Conservation (phyloP, 108 stramenopile species). For the Nannochloropsis oceanica region DNA sequence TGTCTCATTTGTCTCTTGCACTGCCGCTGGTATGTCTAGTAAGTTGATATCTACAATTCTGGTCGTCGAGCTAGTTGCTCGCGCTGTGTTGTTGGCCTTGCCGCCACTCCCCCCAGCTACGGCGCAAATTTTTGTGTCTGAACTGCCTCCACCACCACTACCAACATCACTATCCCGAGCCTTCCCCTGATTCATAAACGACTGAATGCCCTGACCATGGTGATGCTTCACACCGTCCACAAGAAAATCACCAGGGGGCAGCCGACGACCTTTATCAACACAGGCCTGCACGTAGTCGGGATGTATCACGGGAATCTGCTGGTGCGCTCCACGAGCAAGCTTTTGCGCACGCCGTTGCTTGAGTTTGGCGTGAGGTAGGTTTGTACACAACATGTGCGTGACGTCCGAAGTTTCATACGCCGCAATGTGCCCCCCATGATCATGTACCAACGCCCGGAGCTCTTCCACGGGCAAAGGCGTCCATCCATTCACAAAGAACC, state of each 20-base stretch:
- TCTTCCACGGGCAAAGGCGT: slow-evolving; percentile 1
- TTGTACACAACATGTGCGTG: slow-evolving; percentile 24
- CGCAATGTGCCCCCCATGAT: slow-evolving; percentile 12
- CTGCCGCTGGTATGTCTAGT: not conserved
- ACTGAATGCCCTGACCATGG: slow-evolving; percentile 47
- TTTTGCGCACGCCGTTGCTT: slow-evolving; percentile 1
- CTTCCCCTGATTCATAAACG: slow-evolving; percentile 48
- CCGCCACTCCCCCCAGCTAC: not conserved
- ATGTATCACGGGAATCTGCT: slow-evolving; percentile 36
- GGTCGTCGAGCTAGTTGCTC: not conserved
- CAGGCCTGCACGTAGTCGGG: slow-evolving; percentile 59
- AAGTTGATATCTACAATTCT: not conserved
- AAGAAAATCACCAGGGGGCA: slow-evolving; percentile 54
- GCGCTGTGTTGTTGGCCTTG: not conserved
- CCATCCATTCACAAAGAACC: slow-evolving; percentile 10
- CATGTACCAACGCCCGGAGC: not conserved
- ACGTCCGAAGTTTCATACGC: slow-evolving; percentile 25
- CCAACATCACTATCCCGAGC: not conserved
- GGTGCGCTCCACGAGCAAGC: not conserved
- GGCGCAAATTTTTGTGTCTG: too few relatives aligned
- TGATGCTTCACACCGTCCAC: slow-evolving; percentile 37
- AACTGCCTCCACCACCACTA: not conserved
- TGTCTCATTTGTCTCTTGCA: not conserved
- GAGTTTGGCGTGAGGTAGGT: slow-evolving; percentile 13
- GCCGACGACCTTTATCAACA: slow-evolving; percentile 34